Base-by-base conservation (phyloP, 23 red algal species). In the Pyropia yezoensis region DNA sequence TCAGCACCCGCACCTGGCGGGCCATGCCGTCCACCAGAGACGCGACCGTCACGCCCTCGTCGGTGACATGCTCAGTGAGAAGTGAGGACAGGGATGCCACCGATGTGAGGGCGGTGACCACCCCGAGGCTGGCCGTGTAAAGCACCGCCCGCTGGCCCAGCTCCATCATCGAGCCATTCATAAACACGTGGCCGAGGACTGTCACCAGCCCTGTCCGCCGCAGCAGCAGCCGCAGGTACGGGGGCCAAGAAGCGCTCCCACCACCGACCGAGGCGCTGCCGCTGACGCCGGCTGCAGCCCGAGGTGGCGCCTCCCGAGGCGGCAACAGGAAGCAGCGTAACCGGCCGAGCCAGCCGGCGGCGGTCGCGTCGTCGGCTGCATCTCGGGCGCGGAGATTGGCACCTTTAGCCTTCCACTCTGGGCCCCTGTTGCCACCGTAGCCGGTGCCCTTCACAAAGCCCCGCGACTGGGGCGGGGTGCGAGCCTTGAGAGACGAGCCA, bases 381-480 rank as follows among this genome's bases (percentile, higher is more conserved):
- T 57, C 59, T 52, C 75, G 27, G 15, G 66, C 18, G n/a, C 66
- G 52, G 27, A 85, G 50, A 7, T 74, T 85, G 14, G 57, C 15
- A 51, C 80, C 75, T n/a, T 33, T 47, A 8, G 69, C 80, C 23
- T 74, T 75, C 80, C 80, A 85, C 49, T 85, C 80, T 1, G 57
- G 20, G 22, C 80, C 80, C 30, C 13, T 45, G 18, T 25, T 28
- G 14, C 80, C 80, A 2, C 69, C 80, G 53, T 85, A 85, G 14
- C 80, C 80, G 50, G 80, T 85, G 18, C 80, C 80, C 60, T 85
- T 85, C 8, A 71, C 80, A 68, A 85, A 85, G 11, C 39, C 39
- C 25, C 80, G 69, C 33, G 59, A 60, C 66, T 70, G 22, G 17
- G 29, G 15, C 4, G 27, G 25, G 61, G 65, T 83, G 52, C 50